Conservation (phyloP, 805 yeast species). For the Saccharomyces jurei region DNA sequence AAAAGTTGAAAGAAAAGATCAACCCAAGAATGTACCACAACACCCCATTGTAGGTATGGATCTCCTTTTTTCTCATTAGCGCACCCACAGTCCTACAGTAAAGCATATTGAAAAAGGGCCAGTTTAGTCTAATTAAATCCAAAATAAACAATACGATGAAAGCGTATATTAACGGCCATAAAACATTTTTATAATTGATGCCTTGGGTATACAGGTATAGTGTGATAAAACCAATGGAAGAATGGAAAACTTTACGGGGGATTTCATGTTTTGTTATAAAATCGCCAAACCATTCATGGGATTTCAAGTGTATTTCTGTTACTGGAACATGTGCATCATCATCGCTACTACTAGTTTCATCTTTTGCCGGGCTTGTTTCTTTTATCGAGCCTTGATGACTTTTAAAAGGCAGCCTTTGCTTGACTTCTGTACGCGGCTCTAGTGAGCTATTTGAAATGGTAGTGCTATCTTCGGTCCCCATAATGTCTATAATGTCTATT, state of each 20-base stretch:
- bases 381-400: background rate
- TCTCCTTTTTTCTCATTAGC: slow-evolving; percentile 78
- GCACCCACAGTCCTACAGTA: slow-evolving; percentile 69
- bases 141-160: slow-evolving; percentile 49
- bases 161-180: slow-evolving; percentile 48
- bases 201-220: slow-evolving; percentile 64
- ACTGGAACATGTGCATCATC: slow-evolving; percentile 27
- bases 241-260: slow-evolving; percentile 81
- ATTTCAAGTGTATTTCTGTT: slow-evolving; percentile 29
- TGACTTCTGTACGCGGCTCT: background rate
- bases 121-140: slow-evolving; percentile 61
- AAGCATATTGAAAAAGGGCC: slow-evolving; percentile 51
- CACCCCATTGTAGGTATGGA: slow-evolving; percentile 69
- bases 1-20: slow-evolving; percentile 55
- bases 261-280: slow-evolving; percentile 75
- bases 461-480: background rate
- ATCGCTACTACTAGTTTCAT: slow-evolving; percentile 1
- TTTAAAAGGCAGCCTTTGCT: background rate
- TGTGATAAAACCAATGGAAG: slow-evolving; percentile 79
- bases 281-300: slow-evolving; percentile 39
- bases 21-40: slow-evolving; percentile 82
- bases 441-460: background rate
- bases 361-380: background rate
- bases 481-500: background rate
- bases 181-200: slow-evolving; percentile 46